Percentiles rank a stretch among this genome's conserved stretches.
These are phyloP conservation scores for Fusarium buharicum DNA, from an alignment of 2,329 filamentous ascomycete genomes.

Conservation along the genomic window DNA sequence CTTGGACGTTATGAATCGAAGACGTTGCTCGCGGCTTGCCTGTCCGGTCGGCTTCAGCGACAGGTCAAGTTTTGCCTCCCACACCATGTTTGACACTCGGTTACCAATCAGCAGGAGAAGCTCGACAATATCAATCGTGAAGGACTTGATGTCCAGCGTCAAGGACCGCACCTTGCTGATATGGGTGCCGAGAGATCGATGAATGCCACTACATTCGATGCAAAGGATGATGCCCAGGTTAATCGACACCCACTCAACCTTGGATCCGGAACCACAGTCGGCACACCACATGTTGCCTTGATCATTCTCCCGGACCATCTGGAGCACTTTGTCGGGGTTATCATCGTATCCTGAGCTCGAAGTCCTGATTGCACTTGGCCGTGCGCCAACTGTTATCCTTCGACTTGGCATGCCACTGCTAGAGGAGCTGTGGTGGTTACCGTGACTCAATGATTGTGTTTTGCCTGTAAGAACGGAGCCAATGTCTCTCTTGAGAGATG, in stretches of 20 bases:
- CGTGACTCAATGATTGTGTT: conserved; percentile 74
- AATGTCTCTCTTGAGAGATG: conserved; percentile 82
- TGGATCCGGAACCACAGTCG: conserved; percentile 89
- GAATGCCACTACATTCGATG: conserved; percentile 97
- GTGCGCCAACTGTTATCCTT: conserved; percentile 90
- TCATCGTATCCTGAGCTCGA: conserved; percentile 81
- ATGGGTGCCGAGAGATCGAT: conserved; percentile 94
- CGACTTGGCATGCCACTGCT: conserved; percentile 73
- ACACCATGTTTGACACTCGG: conserved; percentile 94
- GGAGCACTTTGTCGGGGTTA: conserved; percentile 84
- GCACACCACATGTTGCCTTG: conserved; percentile 94
- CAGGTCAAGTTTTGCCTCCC: conserved; percentile 86
- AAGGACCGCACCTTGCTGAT: conserved; percentile 97
- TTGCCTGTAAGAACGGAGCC: conserved; percentile 94
- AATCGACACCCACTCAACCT: conserved; percentile 99
- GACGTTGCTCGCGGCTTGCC: conserved; percentile 86
- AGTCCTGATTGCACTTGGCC: conserved; percentile 76
- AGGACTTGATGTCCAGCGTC: conserved; percentile 94
- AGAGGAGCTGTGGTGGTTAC: conserved; percentile 61
- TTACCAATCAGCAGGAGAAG: conserved; percentile 92
- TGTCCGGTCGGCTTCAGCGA: conserved; percentile 77
- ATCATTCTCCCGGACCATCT: conserved; percentile 87
- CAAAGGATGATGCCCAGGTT: conserved; percentile 96
- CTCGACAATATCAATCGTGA: conserved; percentile 97
- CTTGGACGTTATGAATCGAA: conserved; percentile 96